Base-by-base conservation (phyloP, 1,284 basidiomycete species). In the Pisolithus thermaeus region DNA sequence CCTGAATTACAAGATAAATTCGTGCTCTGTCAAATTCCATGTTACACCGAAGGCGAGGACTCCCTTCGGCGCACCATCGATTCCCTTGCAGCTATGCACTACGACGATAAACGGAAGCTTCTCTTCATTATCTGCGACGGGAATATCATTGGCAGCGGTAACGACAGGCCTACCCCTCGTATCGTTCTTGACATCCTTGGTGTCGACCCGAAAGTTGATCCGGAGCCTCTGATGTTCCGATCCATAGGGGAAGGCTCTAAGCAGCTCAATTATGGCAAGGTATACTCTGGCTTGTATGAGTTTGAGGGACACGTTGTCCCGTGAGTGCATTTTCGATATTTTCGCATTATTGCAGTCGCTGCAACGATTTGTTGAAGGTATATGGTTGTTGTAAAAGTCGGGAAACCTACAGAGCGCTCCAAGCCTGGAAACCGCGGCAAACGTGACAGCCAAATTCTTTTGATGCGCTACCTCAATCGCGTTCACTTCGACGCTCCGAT, bases 1-100 rank as follows among this genome's bases (percentile, higher is more conserved):
- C 95, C 96, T 0, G 96, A 99, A 70, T 76, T 94, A 70, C 84
- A 92, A 58, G 94, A 99, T 76, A 98, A 98, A 70, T 98, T 99
- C 63, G 84, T 98, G 48, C 80, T 98, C 22, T 97, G 95, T 65
- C 92, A 95, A 63, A 87, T 96, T 3, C 95, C 94, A 1, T 98
- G 95, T 71, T 98, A 98, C 64, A 98, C 96, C 1, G 96, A 98
- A 73, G 92, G 93, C 56, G 95, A 98, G 67, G 94, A 97, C 49
- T 96, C 93, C 2, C 76, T 99, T 28, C 84, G 93, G 23, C 84
- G 90, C 44, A 98, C 96, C 12, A 90, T 99, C 64, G 94, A 98
- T 66, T 97, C 93, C 16, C 79, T 99, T 28, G 91, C 93, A 0
- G 83, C 84, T 7, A 79, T 98, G 58, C 83, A 90, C 66, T 99